Conservation (phyloP, 257 asterid genomes). For the Solanum habrochaites region DNA sequence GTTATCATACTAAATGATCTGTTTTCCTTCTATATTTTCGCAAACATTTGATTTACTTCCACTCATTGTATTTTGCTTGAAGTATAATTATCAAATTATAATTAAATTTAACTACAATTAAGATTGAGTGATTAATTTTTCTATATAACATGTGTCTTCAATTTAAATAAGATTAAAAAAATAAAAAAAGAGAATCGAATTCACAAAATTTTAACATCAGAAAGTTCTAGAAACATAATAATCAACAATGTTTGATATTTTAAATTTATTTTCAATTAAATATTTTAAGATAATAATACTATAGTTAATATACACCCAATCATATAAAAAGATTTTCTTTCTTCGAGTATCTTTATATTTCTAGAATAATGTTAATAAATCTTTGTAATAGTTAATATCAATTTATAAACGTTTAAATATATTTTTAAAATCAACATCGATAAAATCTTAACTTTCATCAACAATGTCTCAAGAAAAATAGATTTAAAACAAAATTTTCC, state of each 20-base stretch:
- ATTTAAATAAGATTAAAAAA: no score
- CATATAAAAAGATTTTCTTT: no score
- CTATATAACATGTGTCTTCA: not conserved
- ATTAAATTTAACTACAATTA: no score
- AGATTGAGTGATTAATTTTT: not conserved
- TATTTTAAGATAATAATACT: not conserved
- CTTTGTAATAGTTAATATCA: not conserved
- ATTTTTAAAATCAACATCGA: no score
- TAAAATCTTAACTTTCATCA: not conserved
- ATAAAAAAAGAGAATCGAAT: fast-evolving
- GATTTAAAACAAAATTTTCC: not conserved
- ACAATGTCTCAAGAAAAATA: not conserved
- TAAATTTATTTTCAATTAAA: no score
- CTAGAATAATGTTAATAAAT: not conserved
- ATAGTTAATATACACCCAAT: not conserved
- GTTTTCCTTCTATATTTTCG: not conserved
- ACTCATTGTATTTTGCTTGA: no score
- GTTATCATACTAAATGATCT: not conserved
- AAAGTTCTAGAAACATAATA: not conserved
- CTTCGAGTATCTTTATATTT: no score
- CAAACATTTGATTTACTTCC: no score
- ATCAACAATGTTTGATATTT: not conserved
- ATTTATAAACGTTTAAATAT: no score
- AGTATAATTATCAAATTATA: no score
- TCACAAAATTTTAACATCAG: no score